Base-by-base conservation (phyloP, 352 stramenopile species). In the Phytophthora rubi region DNA sequence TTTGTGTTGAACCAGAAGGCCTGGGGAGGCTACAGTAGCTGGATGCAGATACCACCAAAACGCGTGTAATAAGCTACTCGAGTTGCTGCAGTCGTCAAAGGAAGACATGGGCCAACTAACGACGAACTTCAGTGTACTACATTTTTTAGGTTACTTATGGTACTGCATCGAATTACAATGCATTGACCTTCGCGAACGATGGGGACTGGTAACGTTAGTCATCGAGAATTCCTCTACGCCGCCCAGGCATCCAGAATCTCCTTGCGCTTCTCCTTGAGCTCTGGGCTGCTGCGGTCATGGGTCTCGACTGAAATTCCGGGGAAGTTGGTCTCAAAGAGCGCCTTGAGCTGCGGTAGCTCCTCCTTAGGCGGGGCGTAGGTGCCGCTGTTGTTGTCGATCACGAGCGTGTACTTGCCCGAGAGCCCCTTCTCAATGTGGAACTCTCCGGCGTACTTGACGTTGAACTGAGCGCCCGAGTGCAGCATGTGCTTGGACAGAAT, bases 401-500 rank as follows among this genome's bases (percentile, higher is more conserved):
- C 16, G 2, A 82, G 68, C 51, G 71, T 82, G 64, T 62, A 68
- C 21, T 69, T 71, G 6, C 71, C 75, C 6, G 70, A 73, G 39
- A 62, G 64, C 0, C 37, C 53, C 56, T 77, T 68, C 15, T 77
- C 61, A 52, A 82, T 71, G 61, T 66, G 68, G 55, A 82, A 82
- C 47, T 82, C 75, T 6, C 75, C 75, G 0, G 75, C 71, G 26
- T 75, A 81, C 48, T 74, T 81, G 57, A 82, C 75, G 0, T 62
- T 70, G 51, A 77, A 79, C 9, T 51, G 51, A 3, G 71, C 68
- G 2, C 69, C 49, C 0, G 71, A 75, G 54, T 80, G 75, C 49
- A 82, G 54, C 75, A 82, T 80, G 59, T 82, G 75, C 68, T 82
- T 82, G 13, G 75, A 82, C 33, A 82, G 57, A 61, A 82, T 82